Percentiles rank a stretch among this genome's conserved stretches.
Evolutionary conservation across 306 rosid genomes (phyloP).

Genomic region (Casuarina glauca): DNA sequence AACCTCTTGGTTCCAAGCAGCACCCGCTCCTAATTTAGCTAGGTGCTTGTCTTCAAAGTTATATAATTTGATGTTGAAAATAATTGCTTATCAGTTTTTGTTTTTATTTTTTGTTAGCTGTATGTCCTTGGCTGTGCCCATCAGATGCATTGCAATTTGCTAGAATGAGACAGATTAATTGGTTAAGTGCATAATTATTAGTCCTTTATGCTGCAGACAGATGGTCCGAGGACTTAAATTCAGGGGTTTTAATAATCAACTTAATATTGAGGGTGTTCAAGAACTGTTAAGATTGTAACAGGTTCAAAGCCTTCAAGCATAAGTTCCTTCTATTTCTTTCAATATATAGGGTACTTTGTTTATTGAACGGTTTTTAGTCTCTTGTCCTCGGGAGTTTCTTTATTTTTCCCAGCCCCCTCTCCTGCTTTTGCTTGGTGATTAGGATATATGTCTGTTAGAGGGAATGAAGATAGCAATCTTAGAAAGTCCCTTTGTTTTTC

Average conservation of each 20-base stretch:
- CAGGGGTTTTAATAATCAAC: background rate
- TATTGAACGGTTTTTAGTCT: background rate
- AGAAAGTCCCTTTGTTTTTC: background rate
- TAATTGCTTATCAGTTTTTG: background rate
- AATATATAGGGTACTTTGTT: background rate
- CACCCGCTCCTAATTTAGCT: too few relatives aligned
- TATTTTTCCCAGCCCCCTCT: too few relatives aligned
- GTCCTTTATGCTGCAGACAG: background rate
- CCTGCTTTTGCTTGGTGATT: background rate
- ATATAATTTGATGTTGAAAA: background rate
- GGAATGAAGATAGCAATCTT: background rate
- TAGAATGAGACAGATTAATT: background rate
- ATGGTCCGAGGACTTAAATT: background rate
- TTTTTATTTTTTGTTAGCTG: background rate
- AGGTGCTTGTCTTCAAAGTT: background rate
- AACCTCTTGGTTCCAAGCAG: too few relatives aligned
- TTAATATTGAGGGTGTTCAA: background rate
- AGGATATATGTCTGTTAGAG: background rate
- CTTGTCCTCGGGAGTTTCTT: too few relatives aligned
- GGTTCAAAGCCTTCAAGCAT: background rate
- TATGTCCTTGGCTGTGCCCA: background rate
- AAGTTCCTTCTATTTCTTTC: background rate
- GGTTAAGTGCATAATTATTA: background rate
- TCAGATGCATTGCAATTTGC: background rate
- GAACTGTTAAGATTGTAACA: background rate